Conservation (phyloP, 495 filamentous ascomycete species). For the Xylaria curta region DNA sequence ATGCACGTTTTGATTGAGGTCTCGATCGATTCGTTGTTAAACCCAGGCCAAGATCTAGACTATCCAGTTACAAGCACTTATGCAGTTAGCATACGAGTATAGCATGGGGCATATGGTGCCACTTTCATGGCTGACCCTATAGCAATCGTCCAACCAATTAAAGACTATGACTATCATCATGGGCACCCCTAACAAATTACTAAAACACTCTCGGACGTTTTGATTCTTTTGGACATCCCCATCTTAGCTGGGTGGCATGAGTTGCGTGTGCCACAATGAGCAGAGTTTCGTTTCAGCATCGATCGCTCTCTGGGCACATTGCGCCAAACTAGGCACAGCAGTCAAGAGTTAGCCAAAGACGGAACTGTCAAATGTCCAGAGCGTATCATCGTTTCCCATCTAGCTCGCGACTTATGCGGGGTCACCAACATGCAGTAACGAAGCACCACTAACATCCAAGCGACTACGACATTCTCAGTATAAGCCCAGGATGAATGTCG, state of each 20-base stretch:
- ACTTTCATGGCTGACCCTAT: slow-evolving; percentile 12
- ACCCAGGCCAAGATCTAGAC: not conserved
- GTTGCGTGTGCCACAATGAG: slow-evolving; percentile 4
- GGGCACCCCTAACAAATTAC: slow-evolving; percentile 4
- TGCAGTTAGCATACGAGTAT: slow-evolving; percentile 2
- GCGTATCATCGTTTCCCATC: slow-evolving; percentile 1
- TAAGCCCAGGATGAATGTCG: not conserved
- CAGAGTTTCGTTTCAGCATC: slow-evolving; percentile 2
- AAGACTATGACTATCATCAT: not conserved
- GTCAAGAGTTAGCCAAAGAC: not conserved
- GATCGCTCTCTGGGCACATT: not conserved
- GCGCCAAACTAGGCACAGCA: not conserved
- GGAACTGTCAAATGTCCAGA: not conserved
- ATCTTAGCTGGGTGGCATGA: not conserved
- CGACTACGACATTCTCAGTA: not conserved
- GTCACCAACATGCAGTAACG: slow-evolving; percentile 12
- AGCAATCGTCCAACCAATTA: slow-evolving; percentile 1
- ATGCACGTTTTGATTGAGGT: not conserved
- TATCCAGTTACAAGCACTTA: slow-evolving; percentile 3
- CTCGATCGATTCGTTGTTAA: slow-evolving; percentile 6
- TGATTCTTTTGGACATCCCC: slow-evolving; percentile 2
- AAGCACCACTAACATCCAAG: slow-evolving; percentile 5
- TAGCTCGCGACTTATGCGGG: slow-evolving; percentile 19
- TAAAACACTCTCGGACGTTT: slow-evolving; percentile 7
- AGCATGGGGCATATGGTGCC: slow-evolving; percentile 10